Percentiles rank a stretch among this genome's conserved stretches.
Conservation (phyloP, 495 filamentous ascomycete genomes). For the Aspergillus biplanus region DNA sequence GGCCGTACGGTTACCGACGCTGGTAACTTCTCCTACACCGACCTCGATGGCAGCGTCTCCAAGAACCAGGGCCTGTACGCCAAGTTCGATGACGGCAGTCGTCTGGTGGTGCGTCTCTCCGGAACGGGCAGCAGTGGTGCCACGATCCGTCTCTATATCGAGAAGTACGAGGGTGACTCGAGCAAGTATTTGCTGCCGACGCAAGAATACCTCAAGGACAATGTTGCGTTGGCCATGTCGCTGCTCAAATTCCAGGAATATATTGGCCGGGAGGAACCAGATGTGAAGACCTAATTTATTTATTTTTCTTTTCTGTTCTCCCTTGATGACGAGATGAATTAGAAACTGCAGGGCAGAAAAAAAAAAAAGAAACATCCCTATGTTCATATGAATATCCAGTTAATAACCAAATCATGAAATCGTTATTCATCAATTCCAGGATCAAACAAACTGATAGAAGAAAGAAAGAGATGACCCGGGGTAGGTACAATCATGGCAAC, state of each 20-base stretch:
- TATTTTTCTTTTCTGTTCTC: not conserved
- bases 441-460: too few relatives aligned
- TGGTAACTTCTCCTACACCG: slow-evolving; percentile 96
- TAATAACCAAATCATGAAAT: not conserved
- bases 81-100: slow-evolving; percentile 92
- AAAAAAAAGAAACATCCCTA: too few relatives aligned
- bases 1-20: slow-evolving; percentile 85
- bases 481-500: too few relatives aligned
- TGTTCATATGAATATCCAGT: not conserved
- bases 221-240: slow-evolving; percentile 79
- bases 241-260: slow-evolving; percentile 89
- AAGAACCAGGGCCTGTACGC: slow-evolving; percentile 96
- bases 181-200: slow-evolving; percentile 75
- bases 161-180: slow-evolving; percentile 82
- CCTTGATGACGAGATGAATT: slow-evolving; percentile 9
- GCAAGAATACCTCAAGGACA: slow-evolving; percentile 92
- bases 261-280: slow-evolving; percentile 86
- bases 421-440: too few relatives aligned
- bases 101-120: slow-evolving; percentile 90
- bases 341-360: not conserved
- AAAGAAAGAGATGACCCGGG: too few relatives aligned
- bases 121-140: slow-evolving; percentile 94
- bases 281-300: slow-evolving; percentile 79
- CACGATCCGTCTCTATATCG: slow-evolving; percentile 94
- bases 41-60: slow-evolving; percentile 92